These are phyloP conservation scores for Teunomyces lycoperdinae DNA, from an alignment of 805 yeast species.

Conservation along the genomic window DNA sequence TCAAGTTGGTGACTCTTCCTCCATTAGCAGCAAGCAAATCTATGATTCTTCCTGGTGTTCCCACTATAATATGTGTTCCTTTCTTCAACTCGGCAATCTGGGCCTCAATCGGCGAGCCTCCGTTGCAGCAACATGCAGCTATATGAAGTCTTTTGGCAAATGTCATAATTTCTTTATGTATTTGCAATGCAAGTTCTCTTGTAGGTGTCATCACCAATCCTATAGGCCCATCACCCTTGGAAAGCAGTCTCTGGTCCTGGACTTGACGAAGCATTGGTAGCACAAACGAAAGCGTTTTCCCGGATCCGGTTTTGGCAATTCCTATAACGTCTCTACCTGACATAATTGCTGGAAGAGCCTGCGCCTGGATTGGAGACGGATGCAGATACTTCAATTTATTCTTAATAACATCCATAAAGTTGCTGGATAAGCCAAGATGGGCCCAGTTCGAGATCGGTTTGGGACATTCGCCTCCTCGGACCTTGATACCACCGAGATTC, in stretches of 20 bases:
- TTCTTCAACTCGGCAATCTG: conserved; percentile 79
- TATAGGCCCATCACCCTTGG: conserved; percentile 59
- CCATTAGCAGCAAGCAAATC: conserved; percentile 81
- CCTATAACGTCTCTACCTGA: conserved; percentile 88
- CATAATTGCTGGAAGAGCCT: conserved; percentile 88
- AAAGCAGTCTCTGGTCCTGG: conserved; percentile 60
- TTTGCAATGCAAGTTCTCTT: conserved; percentile 86
- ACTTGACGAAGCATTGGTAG: conserved; percentile 84
- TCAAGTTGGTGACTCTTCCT: conserved; percentile 70
- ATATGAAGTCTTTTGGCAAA: conserved; percentile 54
- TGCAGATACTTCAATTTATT: conserved; percentile 47
- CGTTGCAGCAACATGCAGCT: conserved; percentile 77
- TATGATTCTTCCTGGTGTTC: conserved; percentile 94
- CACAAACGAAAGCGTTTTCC: conserved; percentile 87
- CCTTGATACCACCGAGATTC: conserved; percentile 60
- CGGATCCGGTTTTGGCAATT: conserved; percentile 95
- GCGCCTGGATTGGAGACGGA: conserved; percentile 90
- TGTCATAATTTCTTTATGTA: conserved; percentile 59
- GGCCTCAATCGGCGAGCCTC: conserved; percentile 79
- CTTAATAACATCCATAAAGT: conserved; percentile 51
- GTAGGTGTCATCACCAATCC: conserved; percentile 87
- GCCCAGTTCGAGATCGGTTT: conserved; percentile 76
- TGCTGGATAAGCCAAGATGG: conserved; percentile 72
- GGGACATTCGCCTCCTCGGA: conserved; percentile 56
- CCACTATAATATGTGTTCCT: conserved; percentile 79